Conservation (phyloP, 192 early-diverging fungal species). For the Chytriomyces sp. region DNA sequence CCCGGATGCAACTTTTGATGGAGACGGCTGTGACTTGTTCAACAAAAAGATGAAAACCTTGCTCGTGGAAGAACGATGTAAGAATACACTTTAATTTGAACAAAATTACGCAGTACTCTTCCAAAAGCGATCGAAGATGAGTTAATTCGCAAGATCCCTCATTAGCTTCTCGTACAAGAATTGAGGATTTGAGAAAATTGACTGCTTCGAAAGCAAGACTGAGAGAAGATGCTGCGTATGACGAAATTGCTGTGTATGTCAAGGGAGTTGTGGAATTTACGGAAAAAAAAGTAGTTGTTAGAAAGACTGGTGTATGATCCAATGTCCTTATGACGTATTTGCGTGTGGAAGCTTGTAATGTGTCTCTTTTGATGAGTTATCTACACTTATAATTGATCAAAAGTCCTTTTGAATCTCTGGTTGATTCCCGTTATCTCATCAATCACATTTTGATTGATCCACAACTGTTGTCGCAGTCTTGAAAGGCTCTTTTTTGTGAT, state of each 20-base stretch:
- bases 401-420: too few relatives aligned
- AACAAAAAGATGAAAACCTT: too few relatives aligned
- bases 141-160: background rate
- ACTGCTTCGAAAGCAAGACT: background rate
- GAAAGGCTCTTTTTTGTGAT: too few relatives aligned
- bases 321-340: background rate
- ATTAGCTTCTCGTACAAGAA: background rate
- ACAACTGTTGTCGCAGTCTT: too few relatives aligned
- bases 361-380: background rate
- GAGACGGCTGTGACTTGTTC: too few relatives aligned
- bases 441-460: too few relatives aligned
- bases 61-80: too few relatives aligned
- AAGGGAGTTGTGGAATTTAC: background rate
- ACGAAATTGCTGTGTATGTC: background rate
- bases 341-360: background rate
- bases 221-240: slow-evolving; percentile 2
- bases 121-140: slow-evolving; percentile 2
- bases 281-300: background rate
- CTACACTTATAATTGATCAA: background rate
- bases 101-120: too few relatives aligned
- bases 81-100: too few relatives aligned
- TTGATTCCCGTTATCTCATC: too few relatives aligned
- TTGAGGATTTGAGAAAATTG: background rate
- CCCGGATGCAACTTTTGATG: too few relatives aligned
- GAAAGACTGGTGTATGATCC: slow-evolving; percentile 1